Conservation (phyloP, 306 rosid genomes). For the Fragaria vesca region DNA sequence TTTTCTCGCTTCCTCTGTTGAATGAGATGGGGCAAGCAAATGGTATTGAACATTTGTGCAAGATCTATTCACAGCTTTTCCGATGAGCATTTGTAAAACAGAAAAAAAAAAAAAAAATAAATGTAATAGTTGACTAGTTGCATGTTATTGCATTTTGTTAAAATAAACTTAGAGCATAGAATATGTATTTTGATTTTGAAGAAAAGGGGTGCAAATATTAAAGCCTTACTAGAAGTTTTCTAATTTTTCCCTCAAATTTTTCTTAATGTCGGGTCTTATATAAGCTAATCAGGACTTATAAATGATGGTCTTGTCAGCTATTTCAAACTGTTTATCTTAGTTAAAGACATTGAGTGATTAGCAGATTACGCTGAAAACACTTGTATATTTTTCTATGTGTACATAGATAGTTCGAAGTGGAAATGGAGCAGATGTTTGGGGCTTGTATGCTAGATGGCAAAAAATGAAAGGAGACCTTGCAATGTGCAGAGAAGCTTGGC, state of each 20-base stretch:
- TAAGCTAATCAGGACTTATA: neutral
- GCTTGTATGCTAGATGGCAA: slow-evolving; percentile 93
- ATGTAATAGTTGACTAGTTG: neutral
- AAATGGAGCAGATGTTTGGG: slow-evolving; percentile 74
- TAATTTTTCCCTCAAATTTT: neutral
- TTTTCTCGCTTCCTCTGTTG: too few relatives aligned
- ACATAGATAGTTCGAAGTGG: slow-evolving; percentile 72
- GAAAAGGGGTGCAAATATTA: neutral
- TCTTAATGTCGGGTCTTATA: neutral
- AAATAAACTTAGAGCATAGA: neutral
- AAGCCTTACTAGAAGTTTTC: neutral
- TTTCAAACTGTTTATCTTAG: neutral
- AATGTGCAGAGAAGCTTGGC: slow-evolving; percentile 91
- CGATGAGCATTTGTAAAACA: neutral
- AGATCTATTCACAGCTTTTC: too few relatives aligned
- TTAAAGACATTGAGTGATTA: neutral
- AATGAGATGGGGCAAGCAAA: too few relatives aligned
- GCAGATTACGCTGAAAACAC: neutral
- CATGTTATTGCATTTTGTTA: neutral
- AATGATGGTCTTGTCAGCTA: neutral
- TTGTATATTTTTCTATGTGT: slow-evolving; percentile 20
- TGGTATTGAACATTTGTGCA: too few relatives aligned
- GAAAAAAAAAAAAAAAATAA: neutral
- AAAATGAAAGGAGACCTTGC: slow-evolving; percentile 72
- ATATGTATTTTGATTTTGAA: neutral